Evolutionary conservation across 495 filamentous ascomycete genomes (phyloP).

Genomic region (Daldinia bambusicola): DNA sequence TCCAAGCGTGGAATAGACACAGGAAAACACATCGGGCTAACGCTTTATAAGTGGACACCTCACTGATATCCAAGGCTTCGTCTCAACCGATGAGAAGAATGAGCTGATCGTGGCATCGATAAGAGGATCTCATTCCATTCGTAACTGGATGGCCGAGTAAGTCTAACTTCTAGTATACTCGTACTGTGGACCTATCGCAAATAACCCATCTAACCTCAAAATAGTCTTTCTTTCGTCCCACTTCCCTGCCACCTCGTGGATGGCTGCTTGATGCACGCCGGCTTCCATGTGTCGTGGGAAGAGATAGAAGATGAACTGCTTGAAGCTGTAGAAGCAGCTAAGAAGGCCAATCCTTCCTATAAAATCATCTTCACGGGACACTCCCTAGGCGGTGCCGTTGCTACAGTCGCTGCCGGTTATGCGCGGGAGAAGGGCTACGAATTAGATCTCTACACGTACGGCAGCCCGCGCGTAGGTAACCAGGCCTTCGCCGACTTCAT

Average conservation of each 20-base stretch:
- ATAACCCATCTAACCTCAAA: constrained; percentile 12
- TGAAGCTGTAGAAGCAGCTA: constrained; percentile 43
- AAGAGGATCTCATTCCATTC: constrained; percentile 69
- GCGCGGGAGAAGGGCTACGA: constrained; percentile 61
- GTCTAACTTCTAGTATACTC: constrained; percentile 42
- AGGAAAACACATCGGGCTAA: neutral
- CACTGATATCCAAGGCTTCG: constrained; percentile 74
- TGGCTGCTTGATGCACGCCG: constrained; percentile 53
- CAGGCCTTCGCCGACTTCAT: constrained; percentile 65
- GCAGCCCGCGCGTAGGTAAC: constrained; percentile 74
- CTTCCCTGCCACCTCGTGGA: constrained; percentile 46
- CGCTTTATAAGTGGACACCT: constrained; percentile 55
- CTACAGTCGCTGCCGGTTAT: constrained; percentile 67
- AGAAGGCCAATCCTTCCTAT: constrained; percentile 58
- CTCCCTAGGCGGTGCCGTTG: constrained; percentile 74
- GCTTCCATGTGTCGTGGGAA: constrained; percentile 53
- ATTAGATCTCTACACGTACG: constrained; percentile 69
- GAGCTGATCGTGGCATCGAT: constrained; percentile 73
- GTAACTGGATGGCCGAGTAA: constrained; percentile 74
- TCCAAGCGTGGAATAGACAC: neutral
- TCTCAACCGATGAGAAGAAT: constrained; percentile 73
- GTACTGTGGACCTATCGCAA: neutral
- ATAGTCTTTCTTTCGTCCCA: constrained; percentile 49
- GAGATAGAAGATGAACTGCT: constrained; percentile 46
- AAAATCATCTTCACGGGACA: constrained; percentile 71